A percentile compares a stretch with the other conserved stretches of the same genome.
These are phyloP conservation scores for Hericium coralloides DNA, from an alignment of 768 basidiomycete genomes.

Conservation along the genomic window DNA sequence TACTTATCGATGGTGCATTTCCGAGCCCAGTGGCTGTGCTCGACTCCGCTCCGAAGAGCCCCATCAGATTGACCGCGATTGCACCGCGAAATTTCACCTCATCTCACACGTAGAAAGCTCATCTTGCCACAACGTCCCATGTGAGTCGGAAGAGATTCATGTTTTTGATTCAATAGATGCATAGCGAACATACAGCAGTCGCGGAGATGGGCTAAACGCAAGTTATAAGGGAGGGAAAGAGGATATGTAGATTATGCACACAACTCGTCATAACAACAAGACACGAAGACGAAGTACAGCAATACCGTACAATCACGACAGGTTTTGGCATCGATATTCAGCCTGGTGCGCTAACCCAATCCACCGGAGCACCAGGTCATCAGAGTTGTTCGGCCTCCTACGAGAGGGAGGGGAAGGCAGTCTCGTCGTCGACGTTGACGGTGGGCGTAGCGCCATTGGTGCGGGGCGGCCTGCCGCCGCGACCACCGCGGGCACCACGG, in stretches of 20 bases:
- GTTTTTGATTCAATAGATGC: no score
- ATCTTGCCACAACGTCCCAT: no score
- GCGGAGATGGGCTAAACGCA: background rate
- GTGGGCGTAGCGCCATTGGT: slow-evolving; percentile 27
- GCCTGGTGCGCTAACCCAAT: background rate
- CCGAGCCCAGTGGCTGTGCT: no score
- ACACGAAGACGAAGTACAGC: slow-evolving; percentile 12
- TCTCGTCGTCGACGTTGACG: slow-evolving; percentile 75
- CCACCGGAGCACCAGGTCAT: background rate
- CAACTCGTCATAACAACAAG: slow-evolving; percentile 1
- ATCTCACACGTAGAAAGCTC: no score
- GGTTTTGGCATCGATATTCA: slow-evolving; percentile 3
- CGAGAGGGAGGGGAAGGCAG: slow-evolving; percentile 85
- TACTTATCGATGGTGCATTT: no score
- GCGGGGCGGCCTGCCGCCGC: slow-evolving; percentile 33
- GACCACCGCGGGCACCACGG: slow-evolving; percentile 33
- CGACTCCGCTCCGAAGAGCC: no score
- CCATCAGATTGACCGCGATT: no score
- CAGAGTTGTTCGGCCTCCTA: slow-evolving; percentile 16
- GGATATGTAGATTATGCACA: slow-evolving; percentile 13
- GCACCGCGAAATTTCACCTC: no score
- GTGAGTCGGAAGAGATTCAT: no score
- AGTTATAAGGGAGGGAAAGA: background rate
- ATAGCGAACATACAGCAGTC: no score
- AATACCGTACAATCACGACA: slow-evolving; percentile 13